phyloP scores from a whole-genome alignment of 2,329 filamentous ascomycete genomes.

The Chrysoporthe cubensis region DNA sequence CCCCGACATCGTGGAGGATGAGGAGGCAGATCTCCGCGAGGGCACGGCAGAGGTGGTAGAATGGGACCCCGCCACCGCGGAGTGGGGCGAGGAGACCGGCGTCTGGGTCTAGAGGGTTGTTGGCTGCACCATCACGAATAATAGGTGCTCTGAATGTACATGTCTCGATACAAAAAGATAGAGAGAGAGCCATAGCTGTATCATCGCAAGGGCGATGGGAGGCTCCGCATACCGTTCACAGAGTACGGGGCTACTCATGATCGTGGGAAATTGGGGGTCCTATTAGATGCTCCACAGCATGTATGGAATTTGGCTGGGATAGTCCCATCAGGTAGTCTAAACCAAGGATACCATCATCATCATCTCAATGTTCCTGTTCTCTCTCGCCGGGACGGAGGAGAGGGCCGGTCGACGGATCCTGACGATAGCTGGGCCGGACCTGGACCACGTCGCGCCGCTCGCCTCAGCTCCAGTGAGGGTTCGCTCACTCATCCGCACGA shows the following conservation, averaged over 20 bases:
- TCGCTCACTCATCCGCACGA: too few relatives aligned
- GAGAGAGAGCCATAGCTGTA: neutral
- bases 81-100: constrained; percentile 28
- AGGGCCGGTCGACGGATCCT: too few relatives aligned
- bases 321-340: neutral
- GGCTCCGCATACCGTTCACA: neutral
- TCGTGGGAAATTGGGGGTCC: neutral
- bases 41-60: constrained; percentile 15
- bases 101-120: constrained; percentile 14
- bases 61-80: constrained; percentile 9
- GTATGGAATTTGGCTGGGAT: neutral
- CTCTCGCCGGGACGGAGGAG: too few relatives aligned
- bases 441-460: too few relatives aligned
- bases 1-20: constrained; percentile 18
- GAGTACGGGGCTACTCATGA: neutral
- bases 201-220: neutral
- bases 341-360: neutral
- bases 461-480: neutral
- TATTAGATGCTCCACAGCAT: neutral
- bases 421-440: too few relatives aligned
- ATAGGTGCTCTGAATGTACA: neutral
- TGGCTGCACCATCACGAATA: neutral
- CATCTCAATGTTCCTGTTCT: neutral
- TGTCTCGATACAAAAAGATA: neutral
- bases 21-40: constrained; percentile 11